Base-by-base conservation (phyloP, 2,329 filamentous ascomycete genomes). In the Fusarium buxicola region DNA sequence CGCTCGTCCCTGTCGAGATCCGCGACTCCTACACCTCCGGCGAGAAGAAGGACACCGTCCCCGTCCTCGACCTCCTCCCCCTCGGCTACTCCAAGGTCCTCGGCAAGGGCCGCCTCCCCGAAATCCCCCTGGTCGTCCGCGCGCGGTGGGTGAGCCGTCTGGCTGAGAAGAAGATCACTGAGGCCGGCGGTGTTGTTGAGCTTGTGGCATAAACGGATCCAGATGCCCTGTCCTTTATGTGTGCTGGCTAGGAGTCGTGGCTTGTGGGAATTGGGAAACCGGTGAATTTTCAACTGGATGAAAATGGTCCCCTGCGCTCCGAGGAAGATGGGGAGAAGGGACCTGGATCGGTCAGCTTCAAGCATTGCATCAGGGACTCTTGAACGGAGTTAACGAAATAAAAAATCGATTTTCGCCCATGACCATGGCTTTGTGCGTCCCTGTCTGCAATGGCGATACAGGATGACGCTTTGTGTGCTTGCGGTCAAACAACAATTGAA, bases 51-150 rank as follows among this genome's bases (percentile, higher is more conserved):
- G 92, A 97, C 82, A 96, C 92, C 80, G 93, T 94, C 68, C 95
- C 95, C 78, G 95, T 99, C 78, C 89, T 99, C 85, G 94, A 99
- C 85, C 92, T 99, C 81, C 90, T 98, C 69, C 87, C 93, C 75
- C 90, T 97, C 81, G 95, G 96, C 74, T 99, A 98, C 89, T 92
- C 93, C 78, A 99, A 99, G 87, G 89, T 99, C 72, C 91, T 99
- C 79, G 96, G 95, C 81, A 99, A 99, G 89, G 95, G 95, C 82
- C 90, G 94, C 78, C 86, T 98, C 76, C 94, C 95, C 76, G 86
- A 94, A 77, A 88, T 98, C 76, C 95, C 95, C 72, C 82, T 99
- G 75, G 92, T 99, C 76, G 94, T 99, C 72, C 92, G 92, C 78
- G 94, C 95, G 73, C 87, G 95, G 80, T 98, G 93, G 86, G 92